Conservation (phyloP, 2,329 filamentous ascomycete genomes). For the Fusarium irregulare region DNA sequence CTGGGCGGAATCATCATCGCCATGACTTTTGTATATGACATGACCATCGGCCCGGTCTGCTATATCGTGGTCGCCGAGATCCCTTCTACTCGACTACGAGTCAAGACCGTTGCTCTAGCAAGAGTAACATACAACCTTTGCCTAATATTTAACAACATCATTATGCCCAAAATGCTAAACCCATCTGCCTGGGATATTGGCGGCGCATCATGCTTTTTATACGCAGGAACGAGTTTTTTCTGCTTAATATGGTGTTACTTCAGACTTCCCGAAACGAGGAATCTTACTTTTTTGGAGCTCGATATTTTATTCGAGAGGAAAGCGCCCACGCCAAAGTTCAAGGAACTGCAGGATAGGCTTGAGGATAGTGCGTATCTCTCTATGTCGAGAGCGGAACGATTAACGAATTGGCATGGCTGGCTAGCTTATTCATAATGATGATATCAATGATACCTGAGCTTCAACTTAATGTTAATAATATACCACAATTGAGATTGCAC, state of each 20-base stretch:
- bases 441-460: neutral
- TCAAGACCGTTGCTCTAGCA: conserved; percentile 55
- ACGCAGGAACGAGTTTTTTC: conserved; percentile 33
- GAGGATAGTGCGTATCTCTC: conserved; percentile 37
- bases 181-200: conserved; percentile 44
- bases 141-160: conserved; percentile 44
- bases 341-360: conserved; percentile 39
- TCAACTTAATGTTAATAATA: neutral
- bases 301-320: conserved; percentile 47
- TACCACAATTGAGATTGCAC: neutral
- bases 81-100: conserved; percentile 53
- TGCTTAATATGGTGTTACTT: conserved; percentile 46
- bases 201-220: conserved; percentile 45
- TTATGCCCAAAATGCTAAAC: conserved; percentile 47
- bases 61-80: conserved; percentile 56
- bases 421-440: conserved; percentile 38
- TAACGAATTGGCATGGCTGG: conserved; percentile 44
- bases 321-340: conserved; percentile 50
- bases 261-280: conserved; percentile 45
- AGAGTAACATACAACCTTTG: conserved; percentile 45
- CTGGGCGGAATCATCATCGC: conserved; percentile 54
- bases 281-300: conserved; percentile 44
- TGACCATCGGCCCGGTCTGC: conserved; percentile 38
- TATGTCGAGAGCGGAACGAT: conserved; percentile 29
- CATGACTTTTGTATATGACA: conserved; percentile 55